These are phyloP conservation scores for Macrotyloma uniflorum DNA, from an alignment of 306 rosid species.

Conservation along the genomic window DNA sequence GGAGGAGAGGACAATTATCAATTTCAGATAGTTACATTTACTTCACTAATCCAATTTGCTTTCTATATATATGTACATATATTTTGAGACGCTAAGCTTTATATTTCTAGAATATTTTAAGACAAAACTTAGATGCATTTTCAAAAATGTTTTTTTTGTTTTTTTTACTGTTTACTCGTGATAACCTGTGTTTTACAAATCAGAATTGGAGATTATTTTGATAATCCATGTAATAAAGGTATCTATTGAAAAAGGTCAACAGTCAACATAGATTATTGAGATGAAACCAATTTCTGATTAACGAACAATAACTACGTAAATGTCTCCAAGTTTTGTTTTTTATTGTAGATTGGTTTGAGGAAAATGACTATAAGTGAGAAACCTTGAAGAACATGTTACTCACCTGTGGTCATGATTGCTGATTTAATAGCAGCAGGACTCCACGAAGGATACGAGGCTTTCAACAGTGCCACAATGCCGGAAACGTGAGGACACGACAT, in stretches of 20 bases:
- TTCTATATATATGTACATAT: not conserved
- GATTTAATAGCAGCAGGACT: conserved; percentile 89
- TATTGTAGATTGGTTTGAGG: not conserved
- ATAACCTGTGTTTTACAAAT: not conserved
- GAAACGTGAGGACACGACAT: conserved; percentile 97
- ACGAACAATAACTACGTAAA: not conserved
- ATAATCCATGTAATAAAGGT: not conserved
- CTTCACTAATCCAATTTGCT: not conserved
- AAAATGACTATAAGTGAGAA: not conserved
- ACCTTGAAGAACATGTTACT: conserved; percentile 41
- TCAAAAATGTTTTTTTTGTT: not conserved
- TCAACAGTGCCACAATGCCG: conserved; percentile 76
- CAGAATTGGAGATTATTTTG: not conserved
- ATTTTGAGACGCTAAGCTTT: not conserved
- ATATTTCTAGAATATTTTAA: not conserved
- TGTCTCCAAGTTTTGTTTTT: not conserved
- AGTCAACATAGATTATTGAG: too few species aligned
- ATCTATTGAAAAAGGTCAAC: not conserved
- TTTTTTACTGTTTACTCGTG: not conserved
- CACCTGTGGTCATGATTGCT: conserved; percentile 96
- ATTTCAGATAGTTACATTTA: not conserved
- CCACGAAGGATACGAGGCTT: conserved; percentile 77
- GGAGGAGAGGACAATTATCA: not conserved
- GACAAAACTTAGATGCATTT: not conserved
- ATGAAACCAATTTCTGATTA: too few species aligned